Evolutionary conservation across 139 green algal genomes (phyloP).

Genomic region (Micromonas commoda): DNA sequence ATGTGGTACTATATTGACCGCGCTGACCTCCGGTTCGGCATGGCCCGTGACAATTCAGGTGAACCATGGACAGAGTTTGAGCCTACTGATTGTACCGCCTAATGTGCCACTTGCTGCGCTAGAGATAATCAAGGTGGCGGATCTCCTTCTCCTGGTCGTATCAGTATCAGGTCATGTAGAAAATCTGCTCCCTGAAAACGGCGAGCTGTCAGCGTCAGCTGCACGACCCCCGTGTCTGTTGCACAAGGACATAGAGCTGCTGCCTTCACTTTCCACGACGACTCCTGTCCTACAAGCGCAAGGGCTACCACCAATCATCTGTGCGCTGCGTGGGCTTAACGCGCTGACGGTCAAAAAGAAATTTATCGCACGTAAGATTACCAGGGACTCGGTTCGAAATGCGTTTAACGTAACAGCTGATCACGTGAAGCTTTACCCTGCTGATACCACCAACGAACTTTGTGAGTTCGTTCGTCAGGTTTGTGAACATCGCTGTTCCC

Average conservation of each 20-base stretch:
- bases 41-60: not conserved
- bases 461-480: not conserved
- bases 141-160: not conserved
- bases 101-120: slow-evolving; percentile 1
- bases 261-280: too few relatives aligned
- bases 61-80: not conserved
- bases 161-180: not conserved
- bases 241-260: too few relatives aligned
- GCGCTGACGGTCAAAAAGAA: not conserved
- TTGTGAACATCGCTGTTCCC: not conserved
- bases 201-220: not conserved
- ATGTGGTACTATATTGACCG: not conserved
- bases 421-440: not conserved
- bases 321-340: not conserved
- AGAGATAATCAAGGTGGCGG: slow-evolving; percentile 3
- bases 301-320: slow-evolving; percentile 2
- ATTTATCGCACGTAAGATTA: not conserved
- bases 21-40: not conserved
- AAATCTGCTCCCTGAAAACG: not conserved
- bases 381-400: not conserved
- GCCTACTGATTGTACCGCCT: not conserved
- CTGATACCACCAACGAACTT: not conserved
- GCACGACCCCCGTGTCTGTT: not conserved
- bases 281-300: too few relatives aligned
- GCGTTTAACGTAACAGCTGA: slow-evolving; percentile 5